Conservation (phyloP, 169 alveolate species). For the Plasmodium reichenowi region DNA sequence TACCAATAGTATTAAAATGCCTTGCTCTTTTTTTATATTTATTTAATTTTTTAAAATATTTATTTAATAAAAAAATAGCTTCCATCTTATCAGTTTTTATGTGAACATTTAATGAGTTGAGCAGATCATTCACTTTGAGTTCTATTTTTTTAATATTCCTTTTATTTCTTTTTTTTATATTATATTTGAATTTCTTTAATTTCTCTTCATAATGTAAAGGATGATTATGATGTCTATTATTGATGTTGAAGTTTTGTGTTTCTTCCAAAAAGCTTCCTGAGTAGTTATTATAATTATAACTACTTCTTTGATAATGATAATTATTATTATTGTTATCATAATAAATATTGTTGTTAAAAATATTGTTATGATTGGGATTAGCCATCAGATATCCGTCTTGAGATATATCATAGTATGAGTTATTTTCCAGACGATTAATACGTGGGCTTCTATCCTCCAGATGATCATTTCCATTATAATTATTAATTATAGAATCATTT, state of each 20-base stretch:
- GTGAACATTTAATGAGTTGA: slow-evolving; percentile 50
- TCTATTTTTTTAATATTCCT: slow-evolving; percentile 39
- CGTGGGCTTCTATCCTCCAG: too few species aligned
- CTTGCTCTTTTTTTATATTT: slow-evolving; percentile 24
- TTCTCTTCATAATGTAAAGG: slow-evolving; percentile 4
- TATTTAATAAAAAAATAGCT: slow-evolving; percentile 50
- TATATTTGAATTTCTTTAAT: slow-evolving; percentile 35
- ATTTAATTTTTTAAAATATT: slow-evolving; percentile 39
- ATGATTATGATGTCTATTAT: background rate
- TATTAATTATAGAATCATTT: background rate
- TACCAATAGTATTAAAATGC: slow-evolving; percentile 39
- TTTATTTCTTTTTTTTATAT: slow-evolving; percentile 39
- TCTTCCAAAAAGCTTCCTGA: slow-evolving; percentile 7
- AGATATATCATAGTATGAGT: too few species aligned
- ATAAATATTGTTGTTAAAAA: background rate
- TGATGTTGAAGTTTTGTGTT: too few species aligned
- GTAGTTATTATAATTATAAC: background rate
- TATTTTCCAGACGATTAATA: too few species aligned
- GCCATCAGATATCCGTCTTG: too few species aligned
- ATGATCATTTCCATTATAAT: too few species aligned
- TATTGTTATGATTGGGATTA: background rate
- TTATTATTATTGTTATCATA: slow-evolving; percentile 1
- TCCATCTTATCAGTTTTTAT: slow-evolving; percentile 58
- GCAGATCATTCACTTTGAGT: slow-evolving; percentile 22
- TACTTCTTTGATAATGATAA: background rate